Base-by-base conservation (phyloP, 148 eudicot species). In the Mesembryanthemum crystallinum region DNA sequence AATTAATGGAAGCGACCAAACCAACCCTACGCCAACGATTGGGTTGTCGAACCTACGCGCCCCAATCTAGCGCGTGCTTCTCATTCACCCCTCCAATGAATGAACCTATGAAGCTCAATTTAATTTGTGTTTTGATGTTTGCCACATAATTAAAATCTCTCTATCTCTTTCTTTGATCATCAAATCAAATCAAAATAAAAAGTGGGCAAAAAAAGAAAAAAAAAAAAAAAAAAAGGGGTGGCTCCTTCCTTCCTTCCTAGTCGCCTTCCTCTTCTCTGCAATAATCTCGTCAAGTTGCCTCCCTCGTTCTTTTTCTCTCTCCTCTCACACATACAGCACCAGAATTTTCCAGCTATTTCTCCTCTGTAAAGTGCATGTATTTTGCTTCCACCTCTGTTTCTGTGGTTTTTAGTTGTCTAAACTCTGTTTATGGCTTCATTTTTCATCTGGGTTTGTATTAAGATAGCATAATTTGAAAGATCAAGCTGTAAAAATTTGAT, bases 291-390 rank as follows among this genome's bases (percentile, higher is more conserved):
- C 70, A 59, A 79, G 64, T 79, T 79, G 81, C 14, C 49, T 13
- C 12, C 52, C 82, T 33, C 55, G 27, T 25, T 23, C 30, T 3
- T 62, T 62, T 25, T 62, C 35, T 62, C 37, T 30, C 37, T 27
- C 24, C 66, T 24, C 15, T 24, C 80, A 64, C 27, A 47, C 33
- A 67, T 33, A 67, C 54, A 76, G 42, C 43, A 7, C 70, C 63
- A 57, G 29, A n/a, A 33, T 60, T 69, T 80, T 80, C 82, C 82
- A 75, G 75, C 78, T 80, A 39, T 70, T 47, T 75, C 75, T 70
- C 71, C 43, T 69, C 81, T 79, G 73, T 78, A 72, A 70, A 77
- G 75, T 77, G 28, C 75, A 25, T 57, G 51, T 74, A 12, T 52
- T 45, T 23, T 28, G 39, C 66, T 45, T 61, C 32, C 52, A 58